Percentiles rank a stretch among this genome's conserved stretches.
Evolutionary conservation across 2,329 filamentous ascomycete genomes (phyloP).

Genomic region (Epichloe sibirici): DNA sequence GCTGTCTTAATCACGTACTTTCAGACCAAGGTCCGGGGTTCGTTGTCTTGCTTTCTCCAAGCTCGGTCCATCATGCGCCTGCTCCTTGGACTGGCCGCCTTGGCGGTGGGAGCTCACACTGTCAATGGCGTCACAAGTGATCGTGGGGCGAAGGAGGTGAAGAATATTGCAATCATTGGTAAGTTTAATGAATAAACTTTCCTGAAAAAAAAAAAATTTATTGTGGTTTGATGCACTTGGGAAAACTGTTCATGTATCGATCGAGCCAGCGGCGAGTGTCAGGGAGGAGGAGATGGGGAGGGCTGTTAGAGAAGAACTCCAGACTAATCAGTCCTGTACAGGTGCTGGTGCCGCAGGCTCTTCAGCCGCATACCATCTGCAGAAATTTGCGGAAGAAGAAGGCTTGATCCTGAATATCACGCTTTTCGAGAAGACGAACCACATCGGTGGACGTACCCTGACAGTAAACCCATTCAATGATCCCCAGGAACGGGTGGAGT

Average conservation of each 20-base stretch:
- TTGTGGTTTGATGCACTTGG: too few species aligned
- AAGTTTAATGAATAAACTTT: constrained; percentile 7
- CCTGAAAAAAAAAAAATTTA: too few species aligned
- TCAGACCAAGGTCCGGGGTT: too few species aligned
- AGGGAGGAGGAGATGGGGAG: too few species aligned
- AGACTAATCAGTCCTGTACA: constrained; percentile 22
- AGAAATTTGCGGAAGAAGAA: constrained; percentile 53
- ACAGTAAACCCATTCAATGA: constrained; percentile 70
- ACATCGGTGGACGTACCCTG: constrained; percentile 75
- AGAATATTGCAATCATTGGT: constrained; percentile 27
- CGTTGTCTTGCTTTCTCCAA: too few species aligned
- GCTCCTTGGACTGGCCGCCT: constrained; percentile 4
- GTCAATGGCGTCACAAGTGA: constrained; percentile 6
- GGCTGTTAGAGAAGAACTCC: too few species aligned
- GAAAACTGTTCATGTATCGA: too few species aligned
- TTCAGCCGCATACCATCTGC: constrained; percentile 74
- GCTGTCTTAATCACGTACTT: too few species aligned
- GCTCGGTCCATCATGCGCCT: constrained; percentile 2
- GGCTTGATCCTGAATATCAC: constrained; percentile 62
- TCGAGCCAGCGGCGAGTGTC: too few species aligned
- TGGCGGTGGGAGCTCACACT: constrained; percentile 9
- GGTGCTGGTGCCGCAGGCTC: constrained; percentile 84
- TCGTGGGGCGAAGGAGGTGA: constrained; percentile 10
- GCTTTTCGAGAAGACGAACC: constrained; percentile 68
- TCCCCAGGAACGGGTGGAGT: constrained; percentile 57